Percentiles rank a stretch among this genome's conserved stretches.
Conservation (phyloP, 192 early-diverging fungal genomes). For the Dispira simplex region DNA sequence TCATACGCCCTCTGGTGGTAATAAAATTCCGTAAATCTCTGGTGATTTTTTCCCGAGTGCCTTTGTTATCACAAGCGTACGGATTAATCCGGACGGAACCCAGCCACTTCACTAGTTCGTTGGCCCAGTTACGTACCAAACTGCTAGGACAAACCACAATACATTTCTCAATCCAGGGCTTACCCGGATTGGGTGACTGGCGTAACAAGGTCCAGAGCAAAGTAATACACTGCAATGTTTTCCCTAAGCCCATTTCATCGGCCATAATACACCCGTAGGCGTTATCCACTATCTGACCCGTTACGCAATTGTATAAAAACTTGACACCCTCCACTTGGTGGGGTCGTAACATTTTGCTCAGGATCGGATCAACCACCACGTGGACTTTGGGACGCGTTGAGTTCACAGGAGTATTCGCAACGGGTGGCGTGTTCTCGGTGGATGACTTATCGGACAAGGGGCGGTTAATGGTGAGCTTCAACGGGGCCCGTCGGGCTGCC, state of each 20-base stretch:
- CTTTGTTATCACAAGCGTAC: constrained; percentile 79
- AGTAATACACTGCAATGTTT: constrained; percentile 82
- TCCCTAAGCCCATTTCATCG: constrained; percentile 92
- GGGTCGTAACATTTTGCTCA: constrained; percentile 73
- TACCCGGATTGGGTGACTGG: constrained; percentile 76
- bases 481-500: constrained; percentile 21
- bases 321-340: constrained; percentile 95
- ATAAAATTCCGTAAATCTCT: constrained; percentile 68
- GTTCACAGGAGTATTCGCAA: no score
- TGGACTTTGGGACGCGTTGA: constrained; percentile 31
- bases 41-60: constrained; percentile 69
- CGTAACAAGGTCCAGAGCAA: constrained; percentile 94
- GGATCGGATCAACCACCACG: constrained; percentile 76
- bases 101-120: constrained; percentile 94
- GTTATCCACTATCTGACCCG: constrained; percentile 51
- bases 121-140: constrained; percentile 97
- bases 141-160: constrained; percentile 94
- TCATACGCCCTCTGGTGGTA: constrained; percentile 63
- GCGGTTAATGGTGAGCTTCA: constrained; percentile 12
- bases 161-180: constrained; percentile 88
- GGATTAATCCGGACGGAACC: constrained; percentile 67
- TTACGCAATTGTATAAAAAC: constrained; percentile 91
- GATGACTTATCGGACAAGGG: constrained; percentile 12
- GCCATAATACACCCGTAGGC: constrained; percentile 98
- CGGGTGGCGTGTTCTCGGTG: constrained; percentile 13